Evolutionary conservation across 169 alveolate species (phyloP).

Genomic region (Besnoitia besnoiti): DNA sequence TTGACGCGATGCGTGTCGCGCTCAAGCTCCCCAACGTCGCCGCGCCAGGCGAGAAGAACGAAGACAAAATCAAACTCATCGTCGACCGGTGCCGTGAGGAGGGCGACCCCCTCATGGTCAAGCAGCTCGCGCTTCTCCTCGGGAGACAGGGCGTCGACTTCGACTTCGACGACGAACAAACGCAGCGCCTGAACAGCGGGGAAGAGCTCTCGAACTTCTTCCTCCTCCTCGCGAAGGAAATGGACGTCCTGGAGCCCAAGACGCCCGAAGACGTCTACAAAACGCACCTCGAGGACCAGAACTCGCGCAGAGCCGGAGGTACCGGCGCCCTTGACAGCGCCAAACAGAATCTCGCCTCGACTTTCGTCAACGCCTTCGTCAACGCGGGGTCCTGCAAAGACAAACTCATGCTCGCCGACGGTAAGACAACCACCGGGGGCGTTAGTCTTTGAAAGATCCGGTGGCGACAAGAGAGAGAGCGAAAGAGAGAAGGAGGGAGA

Average conservation of each 20-base stretch:
- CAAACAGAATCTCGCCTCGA: conserved; percentile 94
- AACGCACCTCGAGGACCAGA: conserved; percentile 70
- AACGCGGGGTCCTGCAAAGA: conserved; percentile 98
- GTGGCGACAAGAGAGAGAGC: neutral
- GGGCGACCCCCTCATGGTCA: conserved; percentile 49
- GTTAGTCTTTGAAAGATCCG: neutral
- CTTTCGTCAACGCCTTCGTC: conserved; percentile 98
- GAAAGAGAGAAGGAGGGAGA: neutral
- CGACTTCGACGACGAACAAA: conserved; percentile 64
- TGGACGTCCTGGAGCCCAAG: conserved; percentile 76
- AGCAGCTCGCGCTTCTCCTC: conserved; percentile 65
- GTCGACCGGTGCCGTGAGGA: conserved; percentile 43
- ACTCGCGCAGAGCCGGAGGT: conserved; percentile 29
- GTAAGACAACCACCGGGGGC: conserved; percentile 47
- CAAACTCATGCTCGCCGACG: conserved; percentile 85
- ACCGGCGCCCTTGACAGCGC: conserved; percentile 79
- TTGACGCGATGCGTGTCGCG: conserved; percentile 74
- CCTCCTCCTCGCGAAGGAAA: conserved; percentile 72
- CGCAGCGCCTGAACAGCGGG: conserved; percentile 58
- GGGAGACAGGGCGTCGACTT: conserved; percentile 63
- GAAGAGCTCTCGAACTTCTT: conserved; percentile 60
- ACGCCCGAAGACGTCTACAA: conserved; percentile 78
- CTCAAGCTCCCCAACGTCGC: conserved; percentile 45
- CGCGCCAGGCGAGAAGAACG: neutral
- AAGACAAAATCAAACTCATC: conserved; percentile 13